Base-by-base conservation (phyloP, 2,329 filamentous ascomycete genomes). In the Alternaria consortialis region DNA sequence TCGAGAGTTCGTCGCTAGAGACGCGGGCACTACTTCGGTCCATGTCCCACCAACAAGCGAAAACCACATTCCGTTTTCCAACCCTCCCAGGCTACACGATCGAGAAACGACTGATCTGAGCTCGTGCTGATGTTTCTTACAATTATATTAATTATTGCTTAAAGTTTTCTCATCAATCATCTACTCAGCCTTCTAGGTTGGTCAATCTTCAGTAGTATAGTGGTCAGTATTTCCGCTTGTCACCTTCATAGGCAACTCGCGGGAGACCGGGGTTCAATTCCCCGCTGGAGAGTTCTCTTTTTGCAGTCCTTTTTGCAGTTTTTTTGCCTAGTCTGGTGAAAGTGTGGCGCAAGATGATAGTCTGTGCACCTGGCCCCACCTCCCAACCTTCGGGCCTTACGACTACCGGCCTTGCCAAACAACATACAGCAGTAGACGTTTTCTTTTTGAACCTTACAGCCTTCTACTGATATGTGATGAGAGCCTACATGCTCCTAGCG, bases 171-270 rank as follows among this genome's bases (percentile, higher is more conserved):
- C 34, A 42, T 40, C 50, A 7, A 53, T 23, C 25, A 27, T 5
- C 36, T 23, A 56, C 54, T 40, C 44, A 50, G 5, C 37, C 43
- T 2, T 31, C 52, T 20, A 42, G 39, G 46, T 43, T 37, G 43
- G n/a, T 25, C 40, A 46, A 53, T 63, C 60, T 63, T 56, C 50
- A 47, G 51, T 63, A 53, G 57, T 60, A 63, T 63, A 63, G 61
- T 63, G 57, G 61, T 63, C 58, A 60, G 61, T 63, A 63, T 63
- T 60, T 53, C 61, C 52, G 57, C 61, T 63, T 60, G 61, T 63
- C 61, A 63, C 39, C 37, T n/a, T 52, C 12, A 42, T 2, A 12
- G 27, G 46, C 57, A 63, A 32, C 31, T 37, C 59, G 54, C 59
- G 32, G 59, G 59, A 57, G 59, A 46, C 59, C 58, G 47, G 58